Evolutionary conservation across 2,329 filamentous ascomycete species (phyloP), one percentile per base, ranked within the genome.

Genomic region (Colletotrichum tofieldiae): DNA sequence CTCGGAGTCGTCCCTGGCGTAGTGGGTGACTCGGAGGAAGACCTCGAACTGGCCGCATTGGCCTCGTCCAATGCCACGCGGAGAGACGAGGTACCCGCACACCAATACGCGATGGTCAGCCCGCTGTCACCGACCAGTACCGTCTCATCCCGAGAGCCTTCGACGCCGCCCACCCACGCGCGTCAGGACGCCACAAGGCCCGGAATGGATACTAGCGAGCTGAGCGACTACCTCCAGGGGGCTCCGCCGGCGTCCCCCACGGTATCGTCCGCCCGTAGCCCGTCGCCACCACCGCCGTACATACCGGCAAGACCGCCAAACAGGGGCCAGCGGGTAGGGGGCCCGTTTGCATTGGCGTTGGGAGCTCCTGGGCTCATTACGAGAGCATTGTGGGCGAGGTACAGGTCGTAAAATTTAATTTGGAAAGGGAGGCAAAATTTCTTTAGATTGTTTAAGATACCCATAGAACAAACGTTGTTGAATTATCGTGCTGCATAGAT

Each of bases 221-320:
- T 72, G 52, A 72, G 70, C 54, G 67, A 67, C 7, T 72, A 60
- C 16, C 59, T 72, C 18, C 71, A 71, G 29, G 71, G 67, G 7
- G 71, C 41, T 20, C 39, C 59, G 14, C 61, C 67, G 20, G 56
- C 58, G 43, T 58, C 66, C 9, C 12, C 54, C 26, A 37, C 67
- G 16, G 71, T 51, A 41, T 65, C 67, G 18, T 71, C 66, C 26
- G 35, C 43, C 12, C 51, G 67, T 14, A 63, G 55, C 51, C 54
- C 66, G n/a, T 67, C 67, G 4, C 71, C 71, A 11, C 71, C 71
- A 29, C 67, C 71, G 23, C 71, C 71, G 20, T 73, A 73, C 29
- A 20, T 73, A 35, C 56, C 67, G 26, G 55, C 70, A 23, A 60
- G 39, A 14, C 52, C 58, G 20, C 7, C 65, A 12, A 59, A 37